Evolutionary conservation across 176 grass and related monocot species (phyloP), one percentile per base, ranked within the genome.

Genomic region (Aegilops sharonensis): DNA sequence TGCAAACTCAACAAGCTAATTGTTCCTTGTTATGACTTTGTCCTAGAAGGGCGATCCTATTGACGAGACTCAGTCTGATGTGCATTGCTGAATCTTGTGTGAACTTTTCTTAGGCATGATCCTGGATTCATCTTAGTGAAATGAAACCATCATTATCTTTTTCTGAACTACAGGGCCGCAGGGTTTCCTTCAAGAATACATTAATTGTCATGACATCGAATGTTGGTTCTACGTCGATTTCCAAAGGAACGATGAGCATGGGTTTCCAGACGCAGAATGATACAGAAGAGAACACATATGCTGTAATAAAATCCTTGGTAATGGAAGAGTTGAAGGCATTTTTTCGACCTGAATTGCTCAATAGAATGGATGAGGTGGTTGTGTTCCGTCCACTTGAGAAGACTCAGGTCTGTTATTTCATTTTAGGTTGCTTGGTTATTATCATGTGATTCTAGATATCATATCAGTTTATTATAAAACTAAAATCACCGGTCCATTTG

Each of bases 121-220:
- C 74, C 9, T 29, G 15, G 27, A 32, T 77, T 23, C 71, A 77
- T 77, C 27, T 77, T 54, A 77, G 18, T 56, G 20, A 77, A 56
- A 56, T 20, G 27, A 77, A 77, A 32, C 9, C 9, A 6, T 5
- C 29, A 32, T 76, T 31, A 11, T 8, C 29, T 81, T 66, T 31
- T 68, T 66, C 39, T 67, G 62, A 70, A 87, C 27, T 97, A 40
- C 79, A 99, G 97, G 97, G 97, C 9, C 87, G 92, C 24, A 94
- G 77, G 60, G 92, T 99, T 94, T 97, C 94, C 20, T 99, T 99
- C 94, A 99, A 94, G 60, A 99, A 99, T 80, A 89, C 94, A 60
- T 91, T 99, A 75, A 91, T 99, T 91, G 83, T 99, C 64, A 97
- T 99, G 97, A 97, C 97, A 8, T 99, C 92, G 42, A 99, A 99